Evolutionary conservation across 352 stramenopile species (phyloP).

Genomic region (Pythium aristosporum): DNA sequence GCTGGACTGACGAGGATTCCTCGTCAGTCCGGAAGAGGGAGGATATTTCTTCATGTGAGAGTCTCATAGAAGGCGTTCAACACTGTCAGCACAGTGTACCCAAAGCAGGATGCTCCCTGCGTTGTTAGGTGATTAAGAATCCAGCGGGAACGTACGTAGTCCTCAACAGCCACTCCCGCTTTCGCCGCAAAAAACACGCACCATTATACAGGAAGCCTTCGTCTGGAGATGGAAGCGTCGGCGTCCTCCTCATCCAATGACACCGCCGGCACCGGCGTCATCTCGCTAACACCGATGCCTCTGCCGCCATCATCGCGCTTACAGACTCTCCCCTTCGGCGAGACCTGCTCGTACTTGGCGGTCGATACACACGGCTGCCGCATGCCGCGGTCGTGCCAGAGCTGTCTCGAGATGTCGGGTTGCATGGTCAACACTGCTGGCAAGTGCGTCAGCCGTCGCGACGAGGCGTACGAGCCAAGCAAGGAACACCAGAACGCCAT

Average conservation of each 20-base stretch:
- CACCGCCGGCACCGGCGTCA: background rate
- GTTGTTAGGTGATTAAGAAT: no score
- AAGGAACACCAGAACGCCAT: constrained; percentile 4
- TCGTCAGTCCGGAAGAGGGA: background rate
- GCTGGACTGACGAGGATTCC: background rate
- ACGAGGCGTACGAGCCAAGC: constrained; percentile 6
- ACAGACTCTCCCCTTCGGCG: background rate
- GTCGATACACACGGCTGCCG: constrained; percentile 5
- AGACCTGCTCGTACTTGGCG: constrained; percentile 7
- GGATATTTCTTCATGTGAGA: no score
- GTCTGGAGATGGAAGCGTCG: background rate
- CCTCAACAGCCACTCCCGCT: background rate
- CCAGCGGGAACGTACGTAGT: no score
- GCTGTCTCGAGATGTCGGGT: constrained; percentile 13
- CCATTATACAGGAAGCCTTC: background rate
- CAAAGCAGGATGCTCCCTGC: no score
- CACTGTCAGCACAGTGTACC: no score
- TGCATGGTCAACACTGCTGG: constrained; percentile 20
- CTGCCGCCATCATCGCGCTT: background rate
- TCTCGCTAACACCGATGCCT: background rate
- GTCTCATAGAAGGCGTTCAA: no score
- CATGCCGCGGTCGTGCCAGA: constrained; percentile 8
- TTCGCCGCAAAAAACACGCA: background rate
- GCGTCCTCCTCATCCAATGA: background rate
- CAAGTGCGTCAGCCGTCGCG: constrained; percentile 10